phyloP scores from a whole-genome alignment of 2,329 filamentous ascomycete genomes.

The Pyrenochaeta sp. region DNA sequence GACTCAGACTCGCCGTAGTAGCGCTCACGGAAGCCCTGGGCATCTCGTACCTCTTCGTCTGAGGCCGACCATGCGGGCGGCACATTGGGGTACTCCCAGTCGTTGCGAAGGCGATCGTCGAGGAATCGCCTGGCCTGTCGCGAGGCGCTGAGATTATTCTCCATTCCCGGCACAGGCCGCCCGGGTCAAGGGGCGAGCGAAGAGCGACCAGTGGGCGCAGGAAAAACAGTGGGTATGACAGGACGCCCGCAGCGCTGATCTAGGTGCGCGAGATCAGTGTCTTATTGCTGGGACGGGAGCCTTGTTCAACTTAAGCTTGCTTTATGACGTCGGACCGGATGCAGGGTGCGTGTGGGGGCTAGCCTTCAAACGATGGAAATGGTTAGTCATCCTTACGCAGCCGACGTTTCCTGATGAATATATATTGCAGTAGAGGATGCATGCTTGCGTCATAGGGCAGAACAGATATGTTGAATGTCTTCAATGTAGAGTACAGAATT shows the following conservation, averaged over 20 bases:
- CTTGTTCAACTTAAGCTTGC: background rate
- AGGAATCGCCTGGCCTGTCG: conserved; percentile 54
- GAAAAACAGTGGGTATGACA: background rate
- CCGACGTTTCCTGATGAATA: no score
- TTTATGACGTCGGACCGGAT: background rate
- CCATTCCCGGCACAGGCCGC: conserved; percentile 29
- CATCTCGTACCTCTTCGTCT: conserved; percentile 44
- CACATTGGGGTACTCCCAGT: conserved; percentile 55
- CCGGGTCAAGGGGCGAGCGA: background rate
- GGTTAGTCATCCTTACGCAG: no score
- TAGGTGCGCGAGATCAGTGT: background rate
- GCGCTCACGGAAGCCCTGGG: conserved; percentile 53
- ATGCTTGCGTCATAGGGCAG: no score
- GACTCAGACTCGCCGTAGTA: conserved; percentile 51
- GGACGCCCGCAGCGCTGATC: background rate
- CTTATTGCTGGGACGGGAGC: background rate
- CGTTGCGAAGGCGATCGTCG: conserved; percentile 52
- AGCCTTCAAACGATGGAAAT: background rate
- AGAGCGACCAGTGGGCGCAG: background rate
- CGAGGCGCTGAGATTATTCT: conserved; percentile 53
- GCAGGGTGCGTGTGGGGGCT: background rate
- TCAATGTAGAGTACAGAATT: background rate
- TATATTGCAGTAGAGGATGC: no score
- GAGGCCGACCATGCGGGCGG: conserved; percentile 44
- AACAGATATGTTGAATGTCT: no score